Evolutionary conservation across 2,329 filamentous ascomycete species (phyloP).

Genomic region (Fusarium succisae): DNA sequence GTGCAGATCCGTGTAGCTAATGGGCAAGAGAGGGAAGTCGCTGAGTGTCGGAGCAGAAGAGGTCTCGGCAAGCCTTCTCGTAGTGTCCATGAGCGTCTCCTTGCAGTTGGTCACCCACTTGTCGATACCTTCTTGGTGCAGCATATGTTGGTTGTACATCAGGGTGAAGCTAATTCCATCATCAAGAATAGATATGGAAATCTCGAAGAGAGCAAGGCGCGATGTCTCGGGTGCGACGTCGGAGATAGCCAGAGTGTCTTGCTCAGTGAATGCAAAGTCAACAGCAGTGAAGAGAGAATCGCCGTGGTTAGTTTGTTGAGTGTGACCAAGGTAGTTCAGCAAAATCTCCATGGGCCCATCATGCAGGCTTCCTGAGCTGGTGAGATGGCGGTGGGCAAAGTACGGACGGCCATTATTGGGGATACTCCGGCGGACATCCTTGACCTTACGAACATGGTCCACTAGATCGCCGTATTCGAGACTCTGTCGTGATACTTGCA

Average conservation of each 20-base stretch:
- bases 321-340: slow-evolving; percentile 20
- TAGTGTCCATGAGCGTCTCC: background rate
- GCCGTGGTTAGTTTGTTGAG: background rate
- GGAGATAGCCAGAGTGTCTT: background rate
- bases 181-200: slow-evolving; percentile 14
- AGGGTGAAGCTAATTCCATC: background rate
- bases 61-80: slow-evolving; percentile 13
- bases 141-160: slow-evolving; percentile 29
- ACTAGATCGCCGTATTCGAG: background rate
- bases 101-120: slow-evolving; percentile 24
- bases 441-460: slow-evolving; percentile 15
- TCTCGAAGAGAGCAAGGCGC: slow-evolving; percentile 35
- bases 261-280: background rate
- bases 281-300: background rate
- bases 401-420: slow-evolving; percentile 23
- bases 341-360: slow-evolving; percentile 22
- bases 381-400: slow-evolving; percentile 21
- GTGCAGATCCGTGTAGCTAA: slow-evolving; percentile 44
- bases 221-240: slow-evolving; percentile 14
- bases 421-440: slow-evolving; percentile 15
- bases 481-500: slow-evolving; percentile 25
- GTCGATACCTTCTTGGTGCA: slow-evolving; percentile 16
- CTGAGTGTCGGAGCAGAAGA: slow-evolving; percentile 42
- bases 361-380: background rate
- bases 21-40: slow-evolving; percentile 47